These are phyloP conservation scores for Pharnaceum exiguum DNA, from an alignment of 148 eudicot genomes.

Conservation along the genomic window DNA sequence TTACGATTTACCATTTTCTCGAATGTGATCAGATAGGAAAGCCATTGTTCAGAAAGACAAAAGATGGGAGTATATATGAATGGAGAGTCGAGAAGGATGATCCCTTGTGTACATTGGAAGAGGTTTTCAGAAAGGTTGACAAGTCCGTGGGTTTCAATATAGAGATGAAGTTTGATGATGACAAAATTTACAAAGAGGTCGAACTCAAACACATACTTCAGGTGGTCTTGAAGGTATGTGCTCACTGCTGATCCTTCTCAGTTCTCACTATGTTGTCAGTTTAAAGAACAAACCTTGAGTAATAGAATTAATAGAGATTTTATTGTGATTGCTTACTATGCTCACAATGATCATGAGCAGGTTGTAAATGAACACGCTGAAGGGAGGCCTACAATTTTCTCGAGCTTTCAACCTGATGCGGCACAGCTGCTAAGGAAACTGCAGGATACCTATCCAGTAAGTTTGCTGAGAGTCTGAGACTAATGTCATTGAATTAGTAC, in stretches of 20 bases:
- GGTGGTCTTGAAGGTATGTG: slow-evolving; percentile 28
- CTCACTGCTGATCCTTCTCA: too few relatives aligned
- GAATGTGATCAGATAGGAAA: slow-evolving; percentile 27
- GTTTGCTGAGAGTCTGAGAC: background rate
- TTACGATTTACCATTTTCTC: background rate
- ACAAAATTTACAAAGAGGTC: slow-evolving; percentile 17
- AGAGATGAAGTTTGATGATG: slow-evolving; percentile 44
- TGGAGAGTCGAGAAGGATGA: slow-evolving; percentile 48
- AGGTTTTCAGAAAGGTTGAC: slow-evolving; percentile 32
- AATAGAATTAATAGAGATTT: background rate
- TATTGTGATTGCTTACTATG: background rate
- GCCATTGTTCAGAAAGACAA: slow-evolving; percentile 34
- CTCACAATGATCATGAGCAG: background rate
- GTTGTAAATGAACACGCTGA: slow-evolving; percentile 23
- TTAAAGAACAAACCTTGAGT: too few relatives aligned
- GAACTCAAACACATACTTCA: slow-evolving; percentile 24
- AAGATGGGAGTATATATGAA: slow-evolving; percentile 32
- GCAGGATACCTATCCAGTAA: slow-evolving; percentile 42
- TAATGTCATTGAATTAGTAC: too few relatives aligned
- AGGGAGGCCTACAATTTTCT: slow-evolving; percentile 34
- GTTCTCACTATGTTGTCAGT: too few relatives aligned
- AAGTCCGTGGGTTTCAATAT: slow-evolving; percentile 38
- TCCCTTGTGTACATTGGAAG: slow-evolving; percentile 42
- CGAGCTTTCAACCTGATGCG: slow-evolving; percentile 54
- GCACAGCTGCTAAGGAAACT: slow-evolving; percentile 30